Percentiles rank a stretch among this genome's conserved stretches.
Evolutionary conservation across 2,329 filamentous ascomycete species (phyloP).

Genomic region (Penicillium sp.): DNA sequence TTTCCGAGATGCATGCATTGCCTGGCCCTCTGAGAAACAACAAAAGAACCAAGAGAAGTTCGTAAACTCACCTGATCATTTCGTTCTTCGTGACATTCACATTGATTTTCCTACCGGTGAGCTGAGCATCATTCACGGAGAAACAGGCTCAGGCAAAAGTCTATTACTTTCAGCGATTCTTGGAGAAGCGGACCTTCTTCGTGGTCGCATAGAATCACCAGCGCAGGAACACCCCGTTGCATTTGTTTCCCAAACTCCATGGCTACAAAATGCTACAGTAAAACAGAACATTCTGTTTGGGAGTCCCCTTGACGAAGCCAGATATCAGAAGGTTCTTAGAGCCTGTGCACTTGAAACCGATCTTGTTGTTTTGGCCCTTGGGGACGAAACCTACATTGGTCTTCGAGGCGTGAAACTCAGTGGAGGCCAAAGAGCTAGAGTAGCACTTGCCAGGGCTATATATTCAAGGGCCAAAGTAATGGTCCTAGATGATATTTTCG

Average conservation of each 20-base stretch:
- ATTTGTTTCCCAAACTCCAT: constrained; percentile 73
- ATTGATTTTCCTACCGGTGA: constrained; percentile 67
- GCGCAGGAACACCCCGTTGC: constrained; percentile 49
- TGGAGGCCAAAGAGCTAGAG: constrained; percentile 33
- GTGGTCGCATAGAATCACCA: background rate
- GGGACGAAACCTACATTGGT: constrained; percentile 65
- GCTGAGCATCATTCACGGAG: constrained; percentile 71
- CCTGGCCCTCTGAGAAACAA: background rate
- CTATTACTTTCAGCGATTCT: constrained; percentile 70
- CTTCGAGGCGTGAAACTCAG: constrained; percentile 78
- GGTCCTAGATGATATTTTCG: background rate
- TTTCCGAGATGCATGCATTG: background rate
- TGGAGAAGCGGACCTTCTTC: constrained; percentile 54
- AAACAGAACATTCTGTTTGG: constrained; percentile 75
- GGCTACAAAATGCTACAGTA: constrained; percentile 77
- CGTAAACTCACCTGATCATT: background rate
- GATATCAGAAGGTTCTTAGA: constrained; percentile 67
- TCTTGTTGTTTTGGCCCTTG: constrained; percentile 42
- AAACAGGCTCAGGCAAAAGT: constrained; percentile 75
- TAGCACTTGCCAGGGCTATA: background rate
- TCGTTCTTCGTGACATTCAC: constrained; percentile 50
- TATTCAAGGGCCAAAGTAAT: background rate
- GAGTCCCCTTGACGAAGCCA: constrained; percentile 61
- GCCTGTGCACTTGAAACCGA: constrained; percentile 73
- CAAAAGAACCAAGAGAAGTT: background rate